Evolutionary conservation across 2,329 filamentous ascomycete genomes (phyloP), one percentile per base, ranked within the genome.

Genomic region (Talaromyces pinophilus): DNA sequence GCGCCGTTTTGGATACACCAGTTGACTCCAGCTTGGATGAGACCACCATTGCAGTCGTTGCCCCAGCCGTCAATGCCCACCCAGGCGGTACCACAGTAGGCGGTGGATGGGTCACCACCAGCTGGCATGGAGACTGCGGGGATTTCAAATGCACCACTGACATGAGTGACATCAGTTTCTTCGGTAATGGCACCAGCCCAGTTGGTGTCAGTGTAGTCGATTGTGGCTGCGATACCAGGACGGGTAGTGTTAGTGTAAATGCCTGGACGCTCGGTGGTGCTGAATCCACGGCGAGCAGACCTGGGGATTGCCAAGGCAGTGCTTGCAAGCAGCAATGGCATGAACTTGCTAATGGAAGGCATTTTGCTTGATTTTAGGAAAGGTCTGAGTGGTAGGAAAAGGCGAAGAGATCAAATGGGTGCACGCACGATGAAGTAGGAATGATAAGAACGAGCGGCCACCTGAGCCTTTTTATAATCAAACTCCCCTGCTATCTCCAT

Each of bases 171-270:
- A 10, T 62, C 59, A 5, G 64, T 55, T 28, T 55, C 33, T 57
- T 65, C 64, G 17, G 46, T 61, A 35, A 65, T 48, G 11, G 64
- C 64, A n/a, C 64, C 64, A 10, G 64, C 64, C 64, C 64, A 65
- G 30, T 65, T 65, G 15, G 33, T 46, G 17, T 55, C 35, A 8
- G 59, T 62, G 28, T 62, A 62, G 25, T 65, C 64, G 19, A 60
- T 22, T 25, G 64, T 65, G 13, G 59, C 46, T 19, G 48, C 59
- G 17, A 65, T 61, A 35, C 63, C 25, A 38, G 55, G 55, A 3
- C 55, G 30, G 10, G 55, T 65, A 11, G 30, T 19, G 10, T 65
- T 65, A n/a, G 63, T 65, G 57, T 61, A 60, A 25, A 61, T n/a
- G 22, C 44, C 33, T 11, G 63, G 63, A 25, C 44, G 55, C 55